A percentile compares a stretch with the other conserved stretches of the same genome.
phyloP scores from a whole-genome alignment of 2,329 filamentous ascomycete species.

The Alternaria triticina region DNA sequence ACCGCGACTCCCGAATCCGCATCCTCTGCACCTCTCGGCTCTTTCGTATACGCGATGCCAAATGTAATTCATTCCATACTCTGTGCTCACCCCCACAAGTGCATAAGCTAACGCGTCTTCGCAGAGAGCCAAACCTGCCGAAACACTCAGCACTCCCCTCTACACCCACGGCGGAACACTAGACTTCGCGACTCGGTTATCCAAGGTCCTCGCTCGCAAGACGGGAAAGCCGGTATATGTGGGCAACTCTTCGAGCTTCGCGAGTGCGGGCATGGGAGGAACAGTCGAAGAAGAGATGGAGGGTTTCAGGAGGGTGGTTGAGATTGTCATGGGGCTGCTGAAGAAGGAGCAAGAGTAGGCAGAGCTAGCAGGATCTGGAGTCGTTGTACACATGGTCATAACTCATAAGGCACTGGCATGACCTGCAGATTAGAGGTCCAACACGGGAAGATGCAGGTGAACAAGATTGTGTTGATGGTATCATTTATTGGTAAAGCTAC shows the following conservation, averaged over 20 bases:
- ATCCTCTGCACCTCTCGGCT: constrained; percentile 66
- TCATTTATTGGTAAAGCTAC: not conserved
- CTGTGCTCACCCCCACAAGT: not conserved
- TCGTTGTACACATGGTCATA: not conserved
- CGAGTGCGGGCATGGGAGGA: constrained; percentile 74
- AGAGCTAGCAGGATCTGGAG: not conserved
- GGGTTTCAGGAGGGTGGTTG: constrained; percentile 76
- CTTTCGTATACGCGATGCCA: constrained; percentile 91
- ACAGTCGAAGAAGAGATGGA: constrained; percentile 95
- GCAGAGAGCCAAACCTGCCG: constrained; percentile 52
- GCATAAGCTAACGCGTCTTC: constrained; percentile 11
- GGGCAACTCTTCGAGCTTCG: constrained; percentile 83
- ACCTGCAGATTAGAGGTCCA: too few relatives aligned
- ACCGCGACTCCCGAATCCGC: constrained; percentile 54
- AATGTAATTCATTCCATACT: constrained; percentile 65
- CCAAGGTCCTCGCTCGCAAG: constrained; percentile 80
- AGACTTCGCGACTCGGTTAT: constrained; percentile 85
- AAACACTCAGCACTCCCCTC: constrained; percentile 78
- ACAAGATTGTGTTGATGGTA: not conserved
- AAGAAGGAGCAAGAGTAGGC: constrained; percentile 12
- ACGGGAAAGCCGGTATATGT: constrained; percentile 83
- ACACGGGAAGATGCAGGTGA: not conserved
- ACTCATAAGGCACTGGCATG: too few relatives aligned
- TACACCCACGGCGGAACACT: constrained; percentile 77
- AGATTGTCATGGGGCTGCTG: constrained; percentile 68